Evolutionary conservation across 495 filamentous ascomycete genomes (phyloP), one percentile per base, ranked within the genome.

Genomic region (Lasiosphaeria miniovina): DNA sequence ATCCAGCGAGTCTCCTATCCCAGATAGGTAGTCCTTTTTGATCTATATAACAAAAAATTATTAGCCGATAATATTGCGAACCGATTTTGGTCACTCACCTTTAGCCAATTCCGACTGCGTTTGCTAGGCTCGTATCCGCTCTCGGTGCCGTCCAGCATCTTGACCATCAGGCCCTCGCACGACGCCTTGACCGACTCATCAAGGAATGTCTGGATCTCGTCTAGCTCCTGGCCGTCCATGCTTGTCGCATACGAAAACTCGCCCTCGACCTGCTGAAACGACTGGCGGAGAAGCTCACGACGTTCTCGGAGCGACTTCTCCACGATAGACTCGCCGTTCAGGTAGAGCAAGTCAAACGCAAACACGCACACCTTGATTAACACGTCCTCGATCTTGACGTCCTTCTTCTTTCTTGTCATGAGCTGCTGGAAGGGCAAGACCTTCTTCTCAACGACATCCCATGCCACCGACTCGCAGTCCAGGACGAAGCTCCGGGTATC

Each of bases 311-410:
- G 83, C 0, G 91, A 75, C 71, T 96, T 95, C 68, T 90, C 86
- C 36, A 96, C 93, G 10, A 93, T 79, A 2, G 93, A 84, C 79
- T 96, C 90, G 52, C 92, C 95, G 66, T 98, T 97, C 54, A 97
- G 78, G 71, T 91, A 98, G 6, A 98, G 80, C 32, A 98, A 73
- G 70, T 98, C 94, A 71, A 98, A 98, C 4, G 95, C 94, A 71
- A 96, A 98, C 35, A 98, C 90, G 73, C 93, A 98, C 54, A 98
- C 94, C 68, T 96, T 94, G 74, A 98, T 88, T 69, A 94, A 97
- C 43, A 98, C 87, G 60, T 98, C 95, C 67, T 97, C 93, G n/a
- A 87, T 79, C 68, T 95, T 96, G 69, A 98, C 94, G 68, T 98
- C 94, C 75, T 98, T 98, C 68, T 88, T 86, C 74, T 98, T 98